phyloP scores from a whole-genome alignment of 371 early-diverging fungal species.

The Encephalitozoon intestinalis region DNA sequence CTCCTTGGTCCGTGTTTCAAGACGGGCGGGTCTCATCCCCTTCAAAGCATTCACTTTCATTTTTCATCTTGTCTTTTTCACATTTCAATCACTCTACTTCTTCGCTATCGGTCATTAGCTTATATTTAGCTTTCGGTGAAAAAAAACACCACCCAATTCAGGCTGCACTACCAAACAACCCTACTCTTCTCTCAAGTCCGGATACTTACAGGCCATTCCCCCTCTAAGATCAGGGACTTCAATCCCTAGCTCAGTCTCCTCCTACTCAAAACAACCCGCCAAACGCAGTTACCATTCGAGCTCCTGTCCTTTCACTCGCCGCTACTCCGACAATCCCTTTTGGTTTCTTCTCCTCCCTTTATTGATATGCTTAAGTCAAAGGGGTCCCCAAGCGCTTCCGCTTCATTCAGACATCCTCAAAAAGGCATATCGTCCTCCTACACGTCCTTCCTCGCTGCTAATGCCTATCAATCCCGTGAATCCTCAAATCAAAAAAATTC shows the following conservation, averaged over 20 bases:
- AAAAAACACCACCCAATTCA: conserved; percentile 63
- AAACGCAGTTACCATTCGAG: conserved; percentile 63
- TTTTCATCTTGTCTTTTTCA: conserved; percentile 64
- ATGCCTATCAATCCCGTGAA: conserved; percentile 28
- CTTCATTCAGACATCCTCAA: background rate
- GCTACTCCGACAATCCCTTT: conserved; percentile 66
- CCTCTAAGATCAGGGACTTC: too few species aligned
- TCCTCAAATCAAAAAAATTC: background rate
- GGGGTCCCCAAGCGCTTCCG: conserved; percentile 62
- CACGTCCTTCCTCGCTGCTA: conserved; percentile 5
- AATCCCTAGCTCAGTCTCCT: too few species aligned
- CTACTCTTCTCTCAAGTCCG: conserved; percentile 4
- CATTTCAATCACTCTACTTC: conserved; percentile 69
- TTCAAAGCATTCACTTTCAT: conserved; percentile 16
- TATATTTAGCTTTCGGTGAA: conserved; percentile 68
- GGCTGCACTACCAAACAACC: conserved; percentile 37
- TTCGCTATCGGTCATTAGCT: conserved; percentile 68
- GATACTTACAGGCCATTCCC: background rate
- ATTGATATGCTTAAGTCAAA: conserved; percentile 68
- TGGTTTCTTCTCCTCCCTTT: conserved; percentile 69
- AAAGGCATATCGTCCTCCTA: background rate
- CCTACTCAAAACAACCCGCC: conserved; percentile 60
- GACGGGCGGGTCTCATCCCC: conserved; percentile 18
- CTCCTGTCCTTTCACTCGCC: conserved; percentile 65
- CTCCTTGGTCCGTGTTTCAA: conserved; percentile 49